Percentiles rank a stretch among this genome's conserved stretches.
Evolutionary conservation across 257 asterid genomes (phyloP).

Genomic region (Capsicum chinense): DNA sequence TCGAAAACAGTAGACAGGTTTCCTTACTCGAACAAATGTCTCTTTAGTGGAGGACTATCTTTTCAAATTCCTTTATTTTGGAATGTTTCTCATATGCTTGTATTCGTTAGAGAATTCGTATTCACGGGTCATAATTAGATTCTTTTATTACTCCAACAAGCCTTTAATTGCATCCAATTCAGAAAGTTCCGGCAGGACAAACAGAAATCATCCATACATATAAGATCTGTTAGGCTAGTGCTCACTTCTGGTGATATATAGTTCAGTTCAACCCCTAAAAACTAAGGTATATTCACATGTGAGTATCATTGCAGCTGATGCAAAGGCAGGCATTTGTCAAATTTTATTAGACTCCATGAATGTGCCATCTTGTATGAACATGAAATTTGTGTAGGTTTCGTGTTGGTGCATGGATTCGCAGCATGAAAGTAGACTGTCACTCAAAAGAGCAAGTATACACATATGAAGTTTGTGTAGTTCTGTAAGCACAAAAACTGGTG

Average conservation of each 20-base stretch:
- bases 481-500: not conserved
- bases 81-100: not conserved
- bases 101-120: not conserved
- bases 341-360: not conserved
- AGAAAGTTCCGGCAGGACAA: not conserved
- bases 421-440: not conserved
- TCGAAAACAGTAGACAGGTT: not conserved
- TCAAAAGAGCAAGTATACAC: not conserved
- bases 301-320: not conserved
- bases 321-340: not conserved
- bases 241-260: not conserved
- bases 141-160: not conserved
- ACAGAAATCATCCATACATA: not conserved
- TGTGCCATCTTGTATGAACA: not conserved
- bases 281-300: not conserved
- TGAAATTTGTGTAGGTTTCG: not conserved
- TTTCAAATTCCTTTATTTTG: not conserved
- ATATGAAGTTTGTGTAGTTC: not conserved
- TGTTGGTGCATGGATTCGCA: not conserved
- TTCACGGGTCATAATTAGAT: not conserved
- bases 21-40: not conserved
- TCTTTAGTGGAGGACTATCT: not conserved
- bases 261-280: not conserved
- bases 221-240: conserved; percentile 4
- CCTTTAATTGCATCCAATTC: not conserved